These are phyloP conservation scores for Tetrahymena malaccensis DNA, from an alignment of 73 alveolate species.

Conservation along the genomic window DNA sequence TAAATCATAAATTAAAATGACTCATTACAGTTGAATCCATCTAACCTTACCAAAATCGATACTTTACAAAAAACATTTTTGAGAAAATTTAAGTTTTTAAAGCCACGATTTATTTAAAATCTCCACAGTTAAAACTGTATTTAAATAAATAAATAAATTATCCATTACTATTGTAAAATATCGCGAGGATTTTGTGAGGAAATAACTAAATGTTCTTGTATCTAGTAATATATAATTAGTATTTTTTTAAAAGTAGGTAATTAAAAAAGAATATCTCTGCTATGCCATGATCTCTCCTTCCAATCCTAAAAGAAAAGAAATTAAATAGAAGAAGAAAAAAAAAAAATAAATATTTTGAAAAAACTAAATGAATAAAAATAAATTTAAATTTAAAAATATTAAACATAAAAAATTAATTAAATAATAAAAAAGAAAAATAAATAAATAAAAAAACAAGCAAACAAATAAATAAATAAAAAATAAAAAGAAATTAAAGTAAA, in stretches of 20 bases:
- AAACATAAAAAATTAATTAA: background rate
- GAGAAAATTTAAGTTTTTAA: background rate
- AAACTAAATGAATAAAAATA: background rate
- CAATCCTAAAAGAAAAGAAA: background rate
- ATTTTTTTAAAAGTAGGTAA: background rate
- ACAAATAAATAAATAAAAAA: too few relatives aligned
- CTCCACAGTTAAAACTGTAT: background rate
- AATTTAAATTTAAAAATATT: background rate
- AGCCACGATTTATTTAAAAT: background rate
- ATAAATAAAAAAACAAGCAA: background rate
- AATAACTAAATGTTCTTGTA: background rate
- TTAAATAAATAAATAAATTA: background rate
- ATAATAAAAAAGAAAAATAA: background rate
- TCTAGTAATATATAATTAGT: background rate
- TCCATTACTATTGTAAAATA: background rate
- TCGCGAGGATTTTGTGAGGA: background rate
- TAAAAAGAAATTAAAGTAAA: too few relatives aligned
- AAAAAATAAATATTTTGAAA: background rate
- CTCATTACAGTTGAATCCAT: background rate
- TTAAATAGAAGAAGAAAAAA: background rate
- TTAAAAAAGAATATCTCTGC: background rate
- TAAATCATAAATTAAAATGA: background rate
- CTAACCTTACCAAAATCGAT: background rate
- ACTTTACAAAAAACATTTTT: background rate
- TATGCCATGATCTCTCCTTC: background rate